phyloP scores from a whole-genome alignment of 306 rosid genomes.

The Delonix regia region DNA sequence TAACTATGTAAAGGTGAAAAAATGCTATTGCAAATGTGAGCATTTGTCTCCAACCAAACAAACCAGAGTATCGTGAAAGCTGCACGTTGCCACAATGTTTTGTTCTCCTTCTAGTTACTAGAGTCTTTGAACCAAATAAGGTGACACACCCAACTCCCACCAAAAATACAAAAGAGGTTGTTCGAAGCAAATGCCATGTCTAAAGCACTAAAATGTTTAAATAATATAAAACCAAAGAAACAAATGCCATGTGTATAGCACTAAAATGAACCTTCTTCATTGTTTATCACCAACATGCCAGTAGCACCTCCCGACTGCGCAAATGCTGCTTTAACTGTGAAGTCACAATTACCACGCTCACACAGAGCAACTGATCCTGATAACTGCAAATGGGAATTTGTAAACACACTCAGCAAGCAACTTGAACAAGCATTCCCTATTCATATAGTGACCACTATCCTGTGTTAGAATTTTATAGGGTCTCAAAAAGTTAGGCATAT shows the following conservation, averaged over 20 bases:
- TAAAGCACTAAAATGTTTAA: constrained; percentile 31
- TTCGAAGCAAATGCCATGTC: neutral
- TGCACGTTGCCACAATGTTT: too few relatives aligned
- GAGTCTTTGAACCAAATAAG: too few relatives aligned
- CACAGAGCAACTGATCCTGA: constrained; percentile 73
- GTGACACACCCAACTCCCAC: too few relatives aligned
- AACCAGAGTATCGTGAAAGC: too few relatives aligned
- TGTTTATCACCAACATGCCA: constrained; percentile 68
- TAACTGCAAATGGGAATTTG: constrained; percentile 50
- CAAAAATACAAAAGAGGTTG: too few relatives aligned
- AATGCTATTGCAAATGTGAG: too few relatives aligned
- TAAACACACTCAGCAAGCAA: constrained; percentile 8
- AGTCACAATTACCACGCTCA: constrained; percentile 85
- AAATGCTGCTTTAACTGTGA: constrained; percentile 62
- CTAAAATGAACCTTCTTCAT: constrained; percentile 59
- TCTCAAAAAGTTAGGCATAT: neutral
- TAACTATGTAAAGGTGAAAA: too few relatives aligned
- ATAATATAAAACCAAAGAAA: constrained; percentile 15
- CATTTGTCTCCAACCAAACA: too few relatives aligned
- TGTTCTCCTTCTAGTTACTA: too few relatives aligned
- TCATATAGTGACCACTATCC: neutral
- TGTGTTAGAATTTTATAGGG: neutral
- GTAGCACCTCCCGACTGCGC: constrained; percentile 79
- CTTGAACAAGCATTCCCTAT: constrained; percentile 13
- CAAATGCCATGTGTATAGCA: constrained; percentile 24